Percentiles rank a stretch among this genome's conserved stretches.
These are phyloP conservation scores for Hyphopichia wangnamkhiaoensis DNA, from an alignment of 1,139 yeast species.

Conservation along the genomic window DNA sequence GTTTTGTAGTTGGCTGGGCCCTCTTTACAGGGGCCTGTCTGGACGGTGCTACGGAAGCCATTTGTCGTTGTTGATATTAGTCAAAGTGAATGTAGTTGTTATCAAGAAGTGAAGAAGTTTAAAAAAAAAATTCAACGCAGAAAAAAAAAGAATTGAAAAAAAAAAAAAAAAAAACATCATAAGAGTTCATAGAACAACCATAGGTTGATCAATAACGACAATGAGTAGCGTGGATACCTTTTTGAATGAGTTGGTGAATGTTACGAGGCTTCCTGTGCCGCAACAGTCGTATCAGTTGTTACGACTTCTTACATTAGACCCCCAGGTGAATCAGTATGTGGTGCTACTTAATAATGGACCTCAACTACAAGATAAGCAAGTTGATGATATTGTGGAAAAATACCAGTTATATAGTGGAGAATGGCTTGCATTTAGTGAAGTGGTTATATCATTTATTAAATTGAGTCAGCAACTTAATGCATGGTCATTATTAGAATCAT, in stretches of 20 bases:
- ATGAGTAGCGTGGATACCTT: too few species aligned
- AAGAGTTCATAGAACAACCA: too few species aligned
- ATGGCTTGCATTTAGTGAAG: slow-evolving; percentile 53
- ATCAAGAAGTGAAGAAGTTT: background rate
- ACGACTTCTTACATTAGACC: slow-evolving; percentile 7
- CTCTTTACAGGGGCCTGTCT: background rate
- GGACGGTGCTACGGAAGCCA: slow-evolving; percentile 1
- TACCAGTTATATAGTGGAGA: slow-evolving; percentile 37
- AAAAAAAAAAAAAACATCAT: too few species aligned
- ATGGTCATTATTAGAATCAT: slow-evolving; percentile 54
- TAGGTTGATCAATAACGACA: too few species aligned
- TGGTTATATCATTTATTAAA: slow-evolving; percentile 51
- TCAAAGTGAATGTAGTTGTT: background rate
- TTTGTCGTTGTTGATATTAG: background rate
- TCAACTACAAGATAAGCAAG: slow-evolving; percentile 7
- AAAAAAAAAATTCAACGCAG: too few species aligned
- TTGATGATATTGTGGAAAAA: slow-evolving; percentile 29
- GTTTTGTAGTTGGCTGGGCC: background rate
- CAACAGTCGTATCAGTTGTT: slow-evolving; percentile 1
- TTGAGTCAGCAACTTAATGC: slow-evolving; percentile 62
- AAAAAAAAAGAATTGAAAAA: too few species aligned
- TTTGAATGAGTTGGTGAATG: too few species aligned
- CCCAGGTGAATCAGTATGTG: slow-evolving; percentile 13
- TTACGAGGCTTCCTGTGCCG: background rate
- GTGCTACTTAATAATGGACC: slow-evolving; percentile 11